Evolutionary conservation across 177 flowering plant species (phyloP).

Genomic region (Telopea speciosissima): DNA sequence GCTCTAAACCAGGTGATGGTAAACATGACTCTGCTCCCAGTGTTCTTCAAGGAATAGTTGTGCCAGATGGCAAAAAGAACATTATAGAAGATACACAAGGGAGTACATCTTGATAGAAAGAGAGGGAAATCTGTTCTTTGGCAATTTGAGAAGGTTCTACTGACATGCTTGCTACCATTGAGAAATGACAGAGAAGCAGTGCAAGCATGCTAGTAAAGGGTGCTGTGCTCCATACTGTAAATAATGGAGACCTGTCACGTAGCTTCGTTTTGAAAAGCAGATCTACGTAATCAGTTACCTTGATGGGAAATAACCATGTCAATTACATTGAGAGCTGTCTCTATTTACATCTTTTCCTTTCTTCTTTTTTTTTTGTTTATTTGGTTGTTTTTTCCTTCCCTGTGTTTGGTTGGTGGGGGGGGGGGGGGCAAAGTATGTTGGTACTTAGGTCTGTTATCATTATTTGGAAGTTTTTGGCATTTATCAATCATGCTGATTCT

Average conservation of each 20-base stretch:
- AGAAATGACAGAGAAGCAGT: background rate
- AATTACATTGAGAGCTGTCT: background rate
- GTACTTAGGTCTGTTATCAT: background rate
- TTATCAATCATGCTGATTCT: background rate
- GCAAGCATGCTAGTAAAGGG: background rate
- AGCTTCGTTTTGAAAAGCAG: background rate
- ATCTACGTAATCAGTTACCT: background rate
- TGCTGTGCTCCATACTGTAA: background rate
- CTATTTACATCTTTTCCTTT: too few relatives aligned
- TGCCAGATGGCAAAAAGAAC: background rate
- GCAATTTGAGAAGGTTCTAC: background rate
- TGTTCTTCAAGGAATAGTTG: background rate
- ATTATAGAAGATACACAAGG: background rate
- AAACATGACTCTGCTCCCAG: slow-evolving; percentile 7
- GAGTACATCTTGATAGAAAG: background rate
- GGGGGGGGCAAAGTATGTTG: background rate
- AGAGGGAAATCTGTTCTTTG: background rate
- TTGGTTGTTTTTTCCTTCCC: too few relatives aligned
- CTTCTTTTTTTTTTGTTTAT: too few relatives aligned
- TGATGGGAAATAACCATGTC: background rate
- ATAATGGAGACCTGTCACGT: background rate
- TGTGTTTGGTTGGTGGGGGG: too few relatives aligned
- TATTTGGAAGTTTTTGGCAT: background rate
- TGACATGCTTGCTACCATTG: background rate
- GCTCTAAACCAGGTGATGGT: slow-evolving; percentile 21